Evolutionary conservation across 139 green algal species (phyloP).

Genomic region (Tetraselmis striata): DNA sequence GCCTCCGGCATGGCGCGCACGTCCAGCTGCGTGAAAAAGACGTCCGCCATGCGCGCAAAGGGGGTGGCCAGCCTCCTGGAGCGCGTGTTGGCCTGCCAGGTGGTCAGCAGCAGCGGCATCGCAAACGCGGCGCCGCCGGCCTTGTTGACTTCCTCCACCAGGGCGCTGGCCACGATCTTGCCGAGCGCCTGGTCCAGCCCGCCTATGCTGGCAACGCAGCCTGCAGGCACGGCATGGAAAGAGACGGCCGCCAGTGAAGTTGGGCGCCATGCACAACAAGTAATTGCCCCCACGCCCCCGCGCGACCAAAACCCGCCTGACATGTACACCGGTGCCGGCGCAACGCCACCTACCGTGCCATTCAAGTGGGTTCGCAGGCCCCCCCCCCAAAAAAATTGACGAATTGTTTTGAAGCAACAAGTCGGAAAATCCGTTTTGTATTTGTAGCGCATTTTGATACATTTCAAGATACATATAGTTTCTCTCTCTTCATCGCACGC

Average conservation of each 20-base stretch:
- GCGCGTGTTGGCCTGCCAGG: neutral
- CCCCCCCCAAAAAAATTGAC: too few species aligned
- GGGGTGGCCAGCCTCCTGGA: neutral
- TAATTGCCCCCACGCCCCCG: slow-evolving; percentile 15
- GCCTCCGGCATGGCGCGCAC: neutral
- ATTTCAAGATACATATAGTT: too few species aligned
- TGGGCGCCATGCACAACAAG: slow-evolving; percentile 25
- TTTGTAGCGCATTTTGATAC: too few species aligned
- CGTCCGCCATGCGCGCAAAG: neutral
- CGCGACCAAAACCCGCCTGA: neutral
- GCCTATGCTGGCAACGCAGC: slow-evolving; percentile 71
- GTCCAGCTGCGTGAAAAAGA: slow-evolving; percentile 6
- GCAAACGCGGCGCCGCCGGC: neutral
- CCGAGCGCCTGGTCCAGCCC: slow-evolving; percentile 64
- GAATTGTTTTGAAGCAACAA: too few species aligned
- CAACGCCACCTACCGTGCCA: neutral
- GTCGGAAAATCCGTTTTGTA: too few species aligned
- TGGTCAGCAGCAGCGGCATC: neutral
- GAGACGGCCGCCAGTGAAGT: slow-evolving; percentile 28
- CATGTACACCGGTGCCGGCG: neutral
- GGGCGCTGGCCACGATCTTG: slow-evolving; percentile 31
- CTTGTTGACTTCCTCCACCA: slow-evolving; percentile 35
- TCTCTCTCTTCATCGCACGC: too few species aligned
- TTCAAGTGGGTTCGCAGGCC: neutral
- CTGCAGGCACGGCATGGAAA: slow-evolving; percentile 50